Evolutionary conservation across 345 rosid genomes (phyloP).

Genomic region (Raphanus raphanistrum): DNA sequence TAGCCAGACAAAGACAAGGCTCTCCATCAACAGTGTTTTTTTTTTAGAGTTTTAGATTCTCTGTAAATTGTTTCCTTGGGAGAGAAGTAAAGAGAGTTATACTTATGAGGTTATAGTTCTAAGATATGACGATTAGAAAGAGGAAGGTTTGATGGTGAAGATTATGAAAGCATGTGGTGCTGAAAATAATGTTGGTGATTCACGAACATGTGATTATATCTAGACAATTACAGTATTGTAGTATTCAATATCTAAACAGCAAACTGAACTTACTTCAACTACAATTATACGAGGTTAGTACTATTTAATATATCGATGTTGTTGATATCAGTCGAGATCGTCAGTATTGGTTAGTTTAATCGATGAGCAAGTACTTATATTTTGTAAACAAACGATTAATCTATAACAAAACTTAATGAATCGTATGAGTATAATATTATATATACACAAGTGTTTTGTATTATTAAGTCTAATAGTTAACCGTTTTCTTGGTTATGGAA

Average conservation of each 20-base stretch:
- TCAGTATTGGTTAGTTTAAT: slow-evolving; percentile 9
- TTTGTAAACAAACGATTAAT: background rate
- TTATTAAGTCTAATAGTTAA: too few species aligned
- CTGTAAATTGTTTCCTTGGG: slow-evolving; percentile 6
- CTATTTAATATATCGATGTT: slow-evolving; percentile 7
- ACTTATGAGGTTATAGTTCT: slow-evolving; percentile 21
- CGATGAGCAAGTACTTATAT: background rate
- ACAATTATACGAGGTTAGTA: slow-evolving; percentile 30
- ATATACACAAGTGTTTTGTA: too few species aligned
- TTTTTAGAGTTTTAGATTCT: background rate
- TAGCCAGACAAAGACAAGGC: slow-evolving; percentile 33
- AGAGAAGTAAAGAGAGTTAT: slow-evolving; percentile 18
- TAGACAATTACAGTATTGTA: background rate
- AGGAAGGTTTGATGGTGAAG: background rate
- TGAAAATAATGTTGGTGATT: slow-evolving; percentile 31
- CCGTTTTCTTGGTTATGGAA: too few species aligned
- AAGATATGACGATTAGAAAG: background rate
- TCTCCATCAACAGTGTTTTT: slow-evolving; percentile 34
- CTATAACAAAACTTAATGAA: too few species aligned
- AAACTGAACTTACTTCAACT: background rate
- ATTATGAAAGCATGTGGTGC: slow-evolving; percentile 35
- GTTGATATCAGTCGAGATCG: slow-evolving; percentile 17
- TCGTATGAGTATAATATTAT: too few species aligned
- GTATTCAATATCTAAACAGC: background rate
- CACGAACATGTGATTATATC: slow-evolving; percentile 31